These are phyloP conservation scores for Geotrichum ghanense DNA, from an alignment of 805 yeast species.

Conservation along the genomic window DNA sequence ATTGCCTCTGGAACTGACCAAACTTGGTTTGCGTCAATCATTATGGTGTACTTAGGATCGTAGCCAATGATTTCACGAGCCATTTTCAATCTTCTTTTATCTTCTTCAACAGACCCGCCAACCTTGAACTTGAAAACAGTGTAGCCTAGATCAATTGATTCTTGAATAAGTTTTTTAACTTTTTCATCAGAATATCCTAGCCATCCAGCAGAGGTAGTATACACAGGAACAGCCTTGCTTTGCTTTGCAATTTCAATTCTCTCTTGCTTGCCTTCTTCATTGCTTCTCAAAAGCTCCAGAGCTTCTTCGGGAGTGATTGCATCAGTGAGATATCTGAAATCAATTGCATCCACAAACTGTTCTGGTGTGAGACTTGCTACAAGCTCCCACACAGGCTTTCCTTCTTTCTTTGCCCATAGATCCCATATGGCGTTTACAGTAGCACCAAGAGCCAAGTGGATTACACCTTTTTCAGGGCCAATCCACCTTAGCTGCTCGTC, in stretches of 20 bases:
- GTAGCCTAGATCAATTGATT: conserved; percentile 30
- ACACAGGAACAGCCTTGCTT: conserved; percentile 32
- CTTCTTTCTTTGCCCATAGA: conserved; percentile 30
- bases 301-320: conserved; percentile 35
- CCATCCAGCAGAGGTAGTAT: conserved; percentile 38
- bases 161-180: conserved; percentile 25
- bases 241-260: conserved; percentile 25
- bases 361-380: conserved; percentile 34
- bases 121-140: conserved; percentile 32
- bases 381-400: conserved; percentile 33
- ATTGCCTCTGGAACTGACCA: conserved; percentile 29
- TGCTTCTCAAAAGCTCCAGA: conserved; percentile 22
- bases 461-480: conserved; percentile 35
- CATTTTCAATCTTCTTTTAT: conserved; percentile 26
- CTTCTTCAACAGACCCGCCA: conserved; percentile 30
- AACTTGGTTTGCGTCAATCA: conserved; percentile 29
- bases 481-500: conserved; percentile 35
- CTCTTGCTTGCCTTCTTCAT: conserved; percentile 24
- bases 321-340: conserved; percentile 33
- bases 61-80: conserved; percentile 32
- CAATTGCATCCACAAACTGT: conserved; percentile 30
- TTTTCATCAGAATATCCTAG: conserved; percentile 32
- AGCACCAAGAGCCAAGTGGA: conserved; percentile 32
- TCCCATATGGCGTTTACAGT: conserved; percentile 34
- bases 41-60: conserved; percentile 22